A percentile compares a stretch with the other conserved stretches of the same genome.
These are phyloP conservation scores for Rhynchospora breviuscula DNA, from an alignment of 176 grass and related monocot genomes.

Conservation along the genomic window DNA sequence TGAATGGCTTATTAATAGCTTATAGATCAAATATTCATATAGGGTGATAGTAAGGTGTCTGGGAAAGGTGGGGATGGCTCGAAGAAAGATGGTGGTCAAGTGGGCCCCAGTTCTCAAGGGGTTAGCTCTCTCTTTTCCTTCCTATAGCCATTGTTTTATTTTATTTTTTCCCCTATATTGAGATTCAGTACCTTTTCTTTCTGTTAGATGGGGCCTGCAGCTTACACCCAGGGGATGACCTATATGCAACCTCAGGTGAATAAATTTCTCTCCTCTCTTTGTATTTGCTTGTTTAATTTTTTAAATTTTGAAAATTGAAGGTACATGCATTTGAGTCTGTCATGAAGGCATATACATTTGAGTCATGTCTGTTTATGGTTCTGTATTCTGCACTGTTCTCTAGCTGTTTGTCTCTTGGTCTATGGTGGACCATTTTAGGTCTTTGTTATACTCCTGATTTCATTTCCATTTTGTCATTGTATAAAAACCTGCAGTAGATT, in stretches of 20 bases:
- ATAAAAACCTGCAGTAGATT: background rate
- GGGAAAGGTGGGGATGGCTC: slow-evolving; percentile 70
- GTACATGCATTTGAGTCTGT: background rate
- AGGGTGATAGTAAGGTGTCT: slow-evolving; percentile 92
- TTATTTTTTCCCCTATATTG: slow-evolving; percentile 7
- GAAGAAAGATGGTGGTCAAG: slow-evolving; percentile 58
- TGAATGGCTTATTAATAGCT: background rate
- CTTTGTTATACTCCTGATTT: background rate
- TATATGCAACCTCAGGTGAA: slow-evolving; percentile 97
- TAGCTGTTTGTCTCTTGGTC: background rate
- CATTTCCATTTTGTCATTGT: background rate
- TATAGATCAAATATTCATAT: slow-evolving; percentile 1
- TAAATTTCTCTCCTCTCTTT: slow-evolving; percentile 10
- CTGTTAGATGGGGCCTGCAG: slow-evolving; percentile 62
- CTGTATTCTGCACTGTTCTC: slow-evolving; percentile 6
- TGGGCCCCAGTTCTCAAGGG: slow-evolving; percentile 57
- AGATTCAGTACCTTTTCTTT: slow-evolving; percentile 9
- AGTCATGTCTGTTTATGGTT: background rate
- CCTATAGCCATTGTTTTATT: background rate
- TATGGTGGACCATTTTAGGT: slow-evolving; percentile 11
- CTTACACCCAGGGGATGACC: slow-evolving; percentile 77
- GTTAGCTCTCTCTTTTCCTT: slow-evolving; percentile 31
- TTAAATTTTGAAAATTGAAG: background rate
- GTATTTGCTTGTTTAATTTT: slow-evolving; percentile 6
- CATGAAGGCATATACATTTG: background rate